phyloP scores from a whole-genome alignment of 495 filamentous ascomycete species.

The Trichodelitschia bisporula region DNA sequence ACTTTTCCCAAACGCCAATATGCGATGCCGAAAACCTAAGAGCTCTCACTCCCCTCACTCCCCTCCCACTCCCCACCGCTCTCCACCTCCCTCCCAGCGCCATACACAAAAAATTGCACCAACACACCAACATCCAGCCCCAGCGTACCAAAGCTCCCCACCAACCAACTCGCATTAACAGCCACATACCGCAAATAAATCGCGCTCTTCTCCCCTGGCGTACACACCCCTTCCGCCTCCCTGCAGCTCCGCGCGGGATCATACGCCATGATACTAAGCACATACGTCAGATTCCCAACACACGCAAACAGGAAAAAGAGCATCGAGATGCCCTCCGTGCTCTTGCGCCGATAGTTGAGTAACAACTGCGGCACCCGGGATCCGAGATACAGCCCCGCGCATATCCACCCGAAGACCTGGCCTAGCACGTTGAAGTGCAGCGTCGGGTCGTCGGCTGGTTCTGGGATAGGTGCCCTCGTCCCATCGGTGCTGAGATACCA shows the following conservation, averaged over 20 bases:
- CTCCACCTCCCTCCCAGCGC: too few relatives aligned
- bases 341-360: constrained; percentile 72
- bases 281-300: constrained; percentile 80
- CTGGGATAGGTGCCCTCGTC: too few relatives aligned
- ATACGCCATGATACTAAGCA: constrained; percentile 73
- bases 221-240: constrained; percentile 16
- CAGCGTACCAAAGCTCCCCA: constrained; percentile 73
- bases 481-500: constrained; percentile 37
- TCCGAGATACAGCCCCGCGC: constrained; percentile 64
- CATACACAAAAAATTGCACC: constrained; percentile 78
- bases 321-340: constrained; percentile 71
- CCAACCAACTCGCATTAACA: constrained; percentile 71
- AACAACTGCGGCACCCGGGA: constrained; percentile 72
- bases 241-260: constrained; percentile 42
- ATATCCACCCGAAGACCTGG: constrained; percentile 19
- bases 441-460: constrained; percentile 6
- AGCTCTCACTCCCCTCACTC: constrained; percentile 3
- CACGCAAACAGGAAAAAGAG: constrained; percentile 95
- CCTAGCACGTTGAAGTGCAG: constrained; percentile 49
- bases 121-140: constrained; percentile 69
- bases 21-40: background rate
- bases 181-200: constrained; percentile 59
- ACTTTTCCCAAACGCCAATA: background rate
- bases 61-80: constrained; percentile 17
- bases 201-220: constrained; percentile 24